These are phyloP conservation scores for Xylaria hypoxylon DNA, from an alignment of 2,329 filamentous ascomycete genomes.

Conservation along the genomic window DNA sequence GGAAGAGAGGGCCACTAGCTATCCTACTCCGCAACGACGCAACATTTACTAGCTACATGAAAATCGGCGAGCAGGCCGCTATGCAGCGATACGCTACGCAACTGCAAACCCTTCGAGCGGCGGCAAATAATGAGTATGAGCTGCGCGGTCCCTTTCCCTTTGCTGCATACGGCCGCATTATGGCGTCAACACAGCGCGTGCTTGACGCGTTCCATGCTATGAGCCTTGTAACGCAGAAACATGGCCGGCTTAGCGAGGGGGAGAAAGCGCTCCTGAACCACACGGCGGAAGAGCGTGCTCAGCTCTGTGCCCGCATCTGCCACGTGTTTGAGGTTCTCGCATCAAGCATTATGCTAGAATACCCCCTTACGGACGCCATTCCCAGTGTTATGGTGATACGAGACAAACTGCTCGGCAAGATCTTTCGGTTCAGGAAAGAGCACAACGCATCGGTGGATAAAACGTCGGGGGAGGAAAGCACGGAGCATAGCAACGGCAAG, in stretches of 20 bases:
- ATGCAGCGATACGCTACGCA: conserved; percentile 83
- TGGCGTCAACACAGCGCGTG: conserved; percentile 83
- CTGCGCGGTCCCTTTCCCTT: conserved; percentile 87
- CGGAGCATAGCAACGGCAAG: conserved; percentile 20
- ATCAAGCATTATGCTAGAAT: conserved; percentile 93
- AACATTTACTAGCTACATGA: conserved; percentile 76
- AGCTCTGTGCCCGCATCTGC: conserved; percentile 88
- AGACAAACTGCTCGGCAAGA: conserved; percentile 85
- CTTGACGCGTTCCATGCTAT: conserved; percentile 96
- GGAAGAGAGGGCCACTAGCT: conserved; percentile 91
- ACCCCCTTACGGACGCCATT: conserved; percentile 88
- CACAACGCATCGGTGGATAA: conserved; percentile 60
- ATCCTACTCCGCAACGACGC: conserved; percentile 72
- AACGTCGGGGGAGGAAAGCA: conserved; percentile 26
- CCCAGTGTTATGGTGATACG: conserved; percentile 84
- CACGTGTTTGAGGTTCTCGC: conserved; percentile 90
- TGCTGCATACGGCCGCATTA: conserved; percentile 76
- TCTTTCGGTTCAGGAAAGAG: conserved; percentile 86
- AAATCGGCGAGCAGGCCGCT: conserved; percentile 86
- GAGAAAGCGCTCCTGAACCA: conserved; percentile 84
- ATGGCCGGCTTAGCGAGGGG: conserved; percentile 78
- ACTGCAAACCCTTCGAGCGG: conserved; percentile 77
- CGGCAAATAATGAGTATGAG: conserved; percentile 88
- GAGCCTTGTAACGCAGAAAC: conserved; percentile 90
- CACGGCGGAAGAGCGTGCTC: conserved; percentile 80